Conservation (phyloP, 176 grass and related monocot genomes). For the Raddia guianensis region DNA sequence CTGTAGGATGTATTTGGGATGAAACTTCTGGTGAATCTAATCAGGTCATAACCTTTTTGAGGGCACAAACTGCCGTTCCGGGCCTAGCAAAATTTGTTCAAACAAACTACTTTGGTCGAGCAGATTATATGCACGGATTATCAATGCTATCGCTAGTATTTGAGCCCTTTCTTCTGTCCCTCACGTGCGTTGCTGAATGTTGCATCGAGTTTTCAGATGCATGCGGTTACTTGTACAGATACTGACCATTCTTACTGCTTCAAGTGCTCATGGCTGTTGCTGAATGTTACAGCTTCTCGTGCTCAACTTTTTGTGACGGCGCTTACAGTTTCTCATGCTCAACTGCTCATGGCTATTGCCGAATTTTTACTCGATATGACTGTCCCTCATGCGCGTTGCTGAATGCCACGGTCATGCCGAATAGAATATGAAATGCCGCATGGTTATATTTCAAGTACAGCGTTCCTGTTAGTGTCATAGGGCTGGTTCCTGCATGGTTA, state of each 20-base stretch:
- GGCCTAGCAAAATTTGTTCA: conserved; percentile 14
- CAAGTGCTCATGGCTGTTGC: neutral
- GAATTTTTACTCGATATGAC: neutral
- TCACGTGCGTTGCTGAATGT: neutral
- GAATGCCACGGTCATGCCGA: neutral
- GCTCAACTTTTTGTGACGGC: too few relatives aligned
- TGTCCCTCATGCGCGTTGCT: neutral
- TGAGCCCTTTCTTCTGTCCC: neutral
- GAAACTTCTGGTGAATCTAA: neutral
- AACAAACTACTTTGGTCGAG: conserved; percentile 10
- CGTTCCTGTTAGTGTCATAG: too few relatives aligned
- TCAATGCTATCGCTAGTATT: neutral
- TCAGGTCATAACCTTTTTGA: conserved; percentile 25
- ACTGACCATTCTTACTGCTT: neutral
- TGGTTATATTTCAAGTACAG: too few relatives aligned
- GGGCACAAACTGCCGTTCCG: conserved; percentile 21
- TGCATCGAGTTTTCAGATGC: neutral
- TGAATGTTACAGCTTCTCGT: neutral
- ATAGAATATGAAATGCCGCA: neutral
- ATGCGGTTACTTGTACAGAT: neutral
- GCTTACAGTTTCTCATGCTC: neutral
- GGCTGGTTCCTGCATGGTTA: too few relatives aligned
- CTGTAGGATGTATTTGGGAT: conserved; percentile 33
- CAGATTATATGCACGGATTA: neutral
- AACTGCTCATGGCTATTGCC: neutral